Conservation (phyloP, 768 basidiomycete species). For the Lactarius sp. region DNA sequence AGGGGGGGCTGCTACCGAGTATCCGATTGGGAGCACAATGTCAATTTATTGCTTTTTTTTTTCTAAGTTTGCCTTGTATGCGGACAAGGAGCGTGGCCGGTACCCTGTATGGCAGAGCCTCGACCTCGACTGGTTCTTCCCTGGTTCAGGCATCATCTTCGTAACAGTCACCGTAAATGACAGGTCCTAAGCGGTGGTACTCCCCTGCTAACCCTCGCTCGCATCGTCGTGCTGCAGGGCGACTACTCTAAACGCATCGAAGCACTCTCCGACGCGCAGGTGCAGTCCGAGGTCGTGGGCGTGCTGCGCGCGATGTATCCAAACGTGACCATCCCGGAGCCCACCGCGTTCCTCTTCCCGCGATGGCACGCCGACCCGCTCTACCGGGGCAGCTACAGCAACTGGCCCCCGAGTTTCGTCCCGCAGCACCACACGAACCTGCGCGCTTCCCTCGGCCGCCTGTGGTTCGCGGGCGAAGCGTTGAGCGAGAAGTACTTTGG, state of each 20-base stretch:
- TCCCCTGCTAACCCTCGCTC: too few relatives aligned
- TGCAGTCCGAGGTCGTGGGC: conserved; percentile 48
- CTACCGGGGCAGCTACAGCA: conserved; percentile 57
- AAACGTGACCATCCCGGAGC: conserved; percentile 45
- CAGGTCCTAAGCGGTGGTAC: too few relatives aligned
- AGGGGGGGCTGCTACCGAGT: too few relatives aligned
- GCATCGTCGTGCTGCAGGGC: conserved; percentile 36
- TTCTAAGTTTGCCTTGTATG: conserved; percentile 15
- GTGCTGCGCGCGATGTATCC: conserved; percentile 55
- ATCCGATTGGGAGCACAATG: background rate
- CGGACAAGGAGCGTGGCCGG: conserved; percentile 16
- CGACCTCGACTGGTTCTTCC: conserved; percentile 51
- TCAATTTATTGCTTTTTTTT: background rate
- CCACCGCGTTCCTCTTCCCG: conserved; percentile 48
- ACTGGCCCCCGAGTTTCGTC: conserved; percentile 57
- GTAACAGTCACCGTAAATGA: conserved; percentile 42
- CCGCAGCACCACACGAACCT: conserved; percentile 48
- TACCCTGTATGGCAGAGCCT: conserved; percentile 66
- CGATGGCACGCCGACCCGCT: conserved; percentile 48
- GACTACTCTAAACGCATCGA: conserved; percentile 56
- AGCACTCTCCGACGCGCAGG: conserved; percentile 41
- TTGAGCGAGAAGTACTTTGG: conserved; percentile 53
- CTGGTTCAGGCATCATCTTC: conserved; percentile 53
- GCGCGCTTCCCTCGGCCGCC: conserved; percentile 44
- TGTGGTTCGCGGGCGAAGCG: conserved; percentile 61